Percentiles rank a stretch among this genome's conserved stretches.
These are phyloP conservation scores for Gossypium gossypioides DNA, from an alignment of 441 rosid species.

Conservation along the genomic window DNA sequence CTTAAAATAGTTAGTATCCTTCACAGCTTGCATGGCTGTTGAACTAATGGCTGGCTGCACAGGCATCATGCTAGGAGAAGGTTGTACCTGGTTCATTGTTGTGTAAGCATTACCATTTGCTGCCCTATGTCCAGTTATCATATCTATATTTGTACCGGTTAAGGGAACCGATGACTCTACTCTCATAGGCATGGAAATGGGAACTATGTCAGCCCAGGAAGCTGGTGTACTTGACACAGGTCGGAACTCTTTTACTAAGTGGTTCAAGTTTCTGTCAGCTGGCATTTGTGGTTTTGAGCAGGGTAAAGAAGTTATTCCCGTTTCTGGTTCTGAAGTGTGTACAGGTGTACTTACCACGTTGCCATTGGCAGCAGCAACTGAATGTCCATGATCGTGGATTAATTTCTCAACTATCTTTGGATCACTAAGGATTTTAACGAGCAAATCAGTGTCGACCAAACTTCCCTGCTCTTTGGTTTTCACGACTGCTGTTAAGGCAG, in stretches of 20 bases:
- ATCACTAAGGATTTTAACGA: conserved; percentile 44
- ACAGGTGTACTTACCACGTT: conserved; percentile 2
- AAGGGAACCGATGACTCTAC: conserved; percentile 22
- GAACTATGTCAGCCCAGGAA: conserved; percentile 13
- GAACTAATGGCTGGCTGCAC: conserved; percentile 3
- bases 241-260: conserved; percentile 1
- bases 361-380: background rate
- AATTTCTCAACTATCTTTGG: conserved; percentile 40
- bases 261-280: conserved; percentile 10
- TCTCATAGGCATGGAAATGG: conserved; percentile 10
- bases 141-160: background rate
- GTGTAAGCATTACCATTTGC: conserved; percentile 3
- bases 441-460: conserved; percentile 48
- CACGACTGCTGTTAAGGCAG: conserved; percentile 29
- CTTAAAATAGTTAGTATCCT: conserved; percentile 42
- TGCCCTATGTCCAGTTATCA: background rate
- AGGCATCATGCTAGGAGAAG: background rate
- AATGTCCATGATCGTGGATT: conserved; percentile 17
- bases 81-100: conserved; percentile 10
- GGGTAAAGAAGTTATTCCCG: conserved; percentile 2
- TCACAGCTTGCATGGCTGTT: conserved; percentile 9
- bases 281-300: conserved; percentile 8
- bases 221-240: conserved; percentile 12
- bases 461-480: conserved; percentile 31
- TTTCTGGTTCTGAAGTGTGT: conserved; percentile 6